These are phyloP conservation scores for Plasmodium gonderi DNA, from an alignment of 169 alveolate genomes.

Conservation along the genomic window DNA sequence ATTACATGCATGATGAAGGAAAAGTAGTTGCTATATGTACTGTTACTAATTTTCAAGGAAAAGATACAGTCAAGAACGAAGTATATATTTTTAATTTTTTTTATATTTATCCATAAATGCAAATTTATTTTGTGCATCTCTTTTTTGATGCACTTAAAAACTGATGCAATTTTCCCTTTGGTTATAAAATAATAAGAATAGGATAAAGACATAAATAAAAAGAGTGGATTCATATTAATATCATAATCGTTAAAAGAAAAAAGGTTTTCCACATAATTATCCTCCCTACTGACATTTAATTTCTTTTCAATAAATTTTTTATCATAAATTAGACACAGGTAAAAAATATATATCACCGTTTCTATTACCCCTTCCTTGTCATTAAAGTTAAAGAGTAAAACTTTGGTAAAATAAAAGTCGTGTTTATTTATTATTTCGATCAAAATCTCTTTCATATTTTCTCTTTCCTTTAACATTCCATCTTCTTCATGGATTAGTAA, in stretches of 20 bases:
- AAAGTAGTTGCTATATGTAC: slow-evolving; percentile 7
- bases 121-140: slow-evolving; percentile 57
- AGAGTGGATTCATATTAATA: slow-evolving; percentile 35
- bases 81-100: slow-evolving; percentile 61
- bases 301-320: slow-evolving; percentile 49
- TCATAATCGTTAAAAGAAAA: slow-evolving; percentile 37
- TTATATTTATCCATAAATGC: slow-evolving; percentile 33
- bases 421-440: slow-evolving; percentile 49
- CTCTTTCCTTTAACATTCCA: background rate
- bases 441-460: slow-evolving; percentile 31
- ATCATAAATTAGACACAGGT: slow-evolving; percentile 44
- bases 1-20: slow-evolving; percentile 41
- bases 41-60: slow-evolving; percentile 23
- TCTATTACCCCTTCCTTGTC: slow-evolving; percentile 62
- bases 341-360: slow-evolving; percentile 67
- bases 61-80: slow-evolving; percentile 59
- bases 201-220: slow-evolving; percentile 63
- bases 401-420: slow-evolving; percentile 61
- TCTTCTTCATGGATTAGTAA: slow-evolving; percentile 54
- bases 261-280: slow-evolving; percentile 53
- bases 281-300: slow-evolving; percentile 12
- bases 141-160: slow-evolving; percentile 36
- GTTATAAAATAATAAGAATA: slow-evolving; percentile 69
- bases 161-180: slow-evolving; percentile 25
- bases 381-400: slow-evolving; percentile 58